Conservation (phyloP, 192 early-diverging fungal species). For the Coemansia umbellata region DNA sequence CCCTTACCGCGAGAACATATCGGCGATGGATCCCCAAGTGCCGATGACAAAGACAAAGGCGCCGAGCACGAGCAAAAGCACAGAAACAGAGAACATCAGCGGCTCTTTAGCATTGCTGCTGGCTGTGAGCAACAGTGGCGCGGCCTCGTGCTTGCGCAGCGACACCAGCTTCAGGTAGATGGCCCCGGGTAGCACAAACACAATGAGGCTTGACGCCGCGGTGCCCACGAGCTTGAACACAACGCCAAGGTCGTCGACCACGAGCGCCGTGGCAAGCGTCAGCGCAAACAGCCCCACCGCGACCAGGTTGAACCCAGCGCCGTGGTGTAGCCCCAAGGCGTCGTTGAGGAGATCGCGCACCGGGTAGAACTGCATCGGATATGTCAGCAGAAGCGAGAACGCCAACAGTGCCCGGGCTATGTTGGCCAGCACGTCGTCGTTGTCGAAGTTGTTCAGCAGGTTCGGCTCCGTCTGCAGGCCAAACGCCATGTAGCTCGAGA, state of each 20-base stretch:
- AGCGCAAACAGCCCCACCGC: constrained; percentile 23
- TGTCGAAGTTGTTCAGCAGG: constrained; percentile 62
- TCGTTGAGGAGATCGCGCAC: constrained; percentile 32
- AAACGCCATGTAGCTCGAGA: constrained; percentile 60
- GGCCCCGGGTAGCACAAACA: constrained; percentile 39
- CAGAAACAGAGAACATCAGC: constrained; percentile 11
- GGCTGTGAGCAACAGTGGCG: constrained; percentile 1
- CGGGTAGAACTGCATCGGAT: constrained; percentile 53
- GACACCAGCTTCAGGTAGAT: constrained; percentile 39
- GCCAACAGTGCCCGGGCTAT: constrained; percentile 57
- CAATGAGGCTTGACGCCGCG: constrained; percentile 33
- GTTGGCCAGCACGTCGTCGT: constrained; percentile 58
- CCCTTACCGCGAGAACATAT: constrained; percentile 11
- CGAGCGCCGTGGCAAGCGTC: constrained; percentile 30
- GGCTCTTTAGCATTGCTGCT: constrained; percentile 13
- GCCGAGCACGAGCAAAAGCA: constrained; percentile 21
- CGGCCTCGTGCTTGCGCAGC: constrained; percentile 11
- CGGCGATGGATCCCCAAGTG: constrained; percentile 29
- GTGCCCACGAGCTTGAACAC: constrained; percentile 51
- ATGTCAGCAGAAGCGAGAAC: constrained; percentile 60
- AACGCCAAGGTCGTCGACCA: constrained; percentile 41
- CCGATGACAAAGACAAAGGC: constrained; percentile 35
- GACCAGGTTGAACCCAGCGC: constrained; percentile 9
- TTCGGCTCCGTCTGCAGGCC: constrained; percentile 59
- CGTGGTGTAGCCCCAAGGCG: constrained; percentile 8